A percentile compares a stretch with the other conserved stretches of the same genome.
These are phyloP conservation scores for Pezicula neosporulosa DNA, from an alignment of 2,329 filamentous ascomycete species.

Conservation along the genomic window DNA sequence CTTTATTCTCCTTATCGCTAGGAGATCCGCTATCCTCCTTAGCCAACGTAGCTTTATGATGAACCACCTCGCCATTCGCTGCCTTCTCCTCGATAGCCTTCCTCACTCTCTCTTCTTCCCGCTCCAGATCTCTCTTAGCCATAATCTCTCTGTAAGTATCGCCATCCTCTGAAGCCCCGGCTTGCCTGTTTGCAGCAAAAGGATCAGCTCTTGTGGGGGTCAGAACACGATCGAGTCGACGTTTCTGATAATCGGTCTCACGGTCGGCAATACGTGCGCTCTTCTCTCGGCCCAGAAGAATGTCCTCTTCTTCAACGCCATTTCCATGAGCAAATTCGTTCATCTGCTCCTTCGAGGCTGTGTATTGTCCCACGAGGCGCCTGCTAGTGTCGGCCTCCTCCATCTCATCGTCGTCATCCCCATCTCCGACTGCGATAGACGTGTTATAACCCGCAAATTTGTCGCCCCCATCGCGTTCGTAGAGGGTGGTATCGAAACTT, in stretches of 20 bases:
- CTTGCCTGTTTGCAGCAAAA: slow-evolving; percentile 73
- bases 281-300: slow-evolving; percentile 80
- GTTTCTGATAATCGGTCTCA: slow-evolving; percentile 97
- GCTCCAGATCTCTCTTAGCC: slow-evolving; percentile 84
- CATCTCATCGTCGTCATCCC: slow-evolving; percentile 78
- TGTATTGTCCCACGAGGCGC: slow-evolving; percentile 91
- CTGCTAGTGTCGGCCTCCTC: slow-evolving; percentile 69
- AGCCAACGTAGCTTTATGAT: slow-evolving; percentile 69
- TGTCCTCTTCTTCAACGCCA: slow-evolving; percentile 89
- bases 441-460: slow-evolving; percentile 88
- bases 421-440: slow-evolving; percentile 77
- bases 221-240: slow-evolving; percentile 82
- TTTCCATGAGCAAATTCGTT: slow-evolving; percentile 86
- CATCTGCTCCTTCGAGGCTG: slow-evolving; percentile 85
- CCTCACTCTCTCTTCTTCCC: slow-evolving; percentile 85
- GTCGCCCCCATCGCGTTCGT: slow-evolving; percentile 73
- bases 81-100: slow-evolving; percentile 72
- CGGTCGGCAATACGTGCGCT: slow-evolving; percentile 87
- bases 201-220: slow-evolving; percentile 84
- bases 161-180: slow-evolving; percentile 65
- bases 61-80: slow-evolving; percentile 53
- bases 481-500: slow-evolving; percentile 82
- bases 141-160: slow-evolving; percentile 87
- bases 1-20: slow-evolving; percentile 67
- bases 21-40: slow-evolving; percentile 51